These are phyloP conservation scores for Pythium insidiosum DNA, from an alignment of 352 stramenopile genomes.

Conservation along the genomic window DNA sequence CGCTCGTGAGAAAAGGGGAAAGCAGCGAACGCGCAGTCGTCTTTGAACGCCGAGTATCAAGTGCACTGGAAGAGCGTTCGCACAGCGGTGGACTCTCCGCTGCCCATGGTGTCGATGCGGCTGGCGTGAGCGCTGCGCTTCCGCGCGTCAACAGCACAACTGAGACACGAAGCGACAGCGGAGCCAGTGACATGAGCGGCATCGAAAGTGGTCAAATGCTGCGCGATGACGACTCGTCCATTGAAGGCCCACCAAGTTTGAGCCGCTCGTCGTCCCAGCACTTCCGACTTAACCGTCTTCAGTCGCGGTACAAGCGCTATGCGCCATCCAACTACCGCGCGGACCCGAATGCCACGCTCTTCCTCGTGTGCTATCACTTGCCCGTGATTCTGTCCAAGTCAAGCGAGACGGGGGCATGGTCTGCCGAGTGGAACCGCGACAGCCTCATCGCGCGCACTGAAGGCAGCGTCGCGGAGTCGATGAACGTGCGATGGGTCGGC, in stretches of 20 bases:
- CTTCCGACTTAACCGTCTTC: constrained; percentile 59
- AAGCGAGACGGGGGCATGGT: constrained; percentile 58
- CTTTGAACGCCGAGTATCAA: constrained; percentile 31
- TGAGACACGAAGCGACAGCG: neutral
- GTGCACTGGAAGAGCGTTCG: neutral
- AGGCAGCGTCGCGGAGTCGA: constrained; percentile 79
- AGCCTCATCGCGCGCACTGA: constrained; percentile 90
- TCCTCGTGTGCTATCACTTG: constrained; percentile 91
- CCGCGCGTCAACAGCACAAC: too few relatives aligned
- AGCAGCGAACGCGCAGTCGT: constrained; percentile 51
- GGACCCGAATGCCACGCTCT: constrained; percentile 57
- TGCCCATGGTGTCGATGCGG: neutral
- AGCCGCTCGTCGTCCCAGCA: constrained; percentile 35
- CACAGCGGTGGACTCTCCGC: neutral
- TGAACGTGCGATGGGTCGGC: constrained; percentile 82
- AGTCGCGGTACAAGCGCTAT: constrained; percentile 80
- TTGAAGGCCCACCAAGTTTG: constrained; percentile 4
- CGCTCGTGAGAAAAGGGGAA: constrained; percentile 49
- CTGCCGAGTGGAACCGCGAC: constrained; percentile 85
- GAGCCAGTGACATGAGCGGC: neutral
- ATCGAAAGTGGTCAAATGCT: neutral
- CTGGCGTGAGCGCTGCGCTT: too few relatives aligned
- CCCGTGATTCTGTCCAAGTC: constrained; percentile 84
- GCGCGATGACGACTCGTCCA: constrained; percentile 18
- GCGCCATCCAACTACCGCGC: constrained; percentile 64